Percentiles rank a stretch among this genome's conserved stretches.
These are phyloP conservation scores for Cryptosporidium sp. DNA, from an alignment of 169 alveolate genomes.

Conservation along the genomic window DNA sequence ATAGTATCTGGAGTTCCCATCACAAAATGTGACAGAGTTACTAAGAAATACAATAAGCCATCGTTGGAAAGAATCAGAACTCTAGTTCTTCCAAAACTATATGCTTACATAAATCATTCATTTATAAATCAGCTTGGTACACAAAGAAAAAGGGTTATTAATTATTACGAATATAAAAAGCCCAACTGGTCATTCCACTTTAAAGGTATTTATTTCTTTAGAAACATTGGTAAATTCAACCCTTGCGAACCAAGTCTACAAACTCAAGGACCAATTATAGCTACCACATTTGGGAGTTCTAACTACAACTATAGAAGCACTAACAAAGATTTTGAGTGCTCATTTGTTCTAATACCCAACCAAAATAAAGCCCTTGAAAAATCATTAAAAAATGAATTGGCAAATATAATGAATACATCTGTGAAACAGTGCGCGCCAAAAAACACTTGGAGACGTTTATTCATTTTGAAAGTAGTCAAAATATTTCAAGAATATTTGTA, in stretches of 20 bases:
- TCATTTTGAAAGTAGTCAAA: not conserved
- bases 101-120: conserved; percentile 7
- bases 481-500: conserved; percentile 20
- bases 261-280: conserved; percentile 5
- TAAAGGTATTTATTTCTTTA: conserved; percentile 58
- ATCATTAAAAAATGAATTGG: conserved; percentile 22
- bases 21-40: not conserved
- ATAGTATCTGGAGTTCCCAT: conserved; percentile 46
- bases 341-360: conserved; percentile 40
- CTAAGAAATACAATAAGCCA: not conserved
- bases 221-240: not conserved
- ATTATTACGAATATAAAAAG: conserved; percentile 5
- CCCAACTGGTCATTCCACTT: conserved; percentile 38
- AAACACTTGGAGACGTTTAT: conserved; percentile 52
- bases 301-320: conserved; percentile 52
- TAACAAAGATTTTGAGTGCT: conserved; percentile 56
- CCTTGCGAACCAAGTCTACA: not conserved
- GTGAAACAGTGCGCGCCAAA: conserved; percentile 37
- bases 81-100: conserved; percentile 18
- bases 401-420: conserved; percentile 15
- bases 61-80: not conserved
- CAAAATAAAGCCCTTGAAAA: conserved; percentile 24
- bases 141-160: not conserved
- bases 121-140: not conserved
- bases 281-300: conserved; percentile 55